A percentile compares a stretch with the other conserved stretches of the same genome.
Evolutionary conservation across 78 protist genomes (phyloP).

Genomic region (Dictyostelium discoideum): DNA sequence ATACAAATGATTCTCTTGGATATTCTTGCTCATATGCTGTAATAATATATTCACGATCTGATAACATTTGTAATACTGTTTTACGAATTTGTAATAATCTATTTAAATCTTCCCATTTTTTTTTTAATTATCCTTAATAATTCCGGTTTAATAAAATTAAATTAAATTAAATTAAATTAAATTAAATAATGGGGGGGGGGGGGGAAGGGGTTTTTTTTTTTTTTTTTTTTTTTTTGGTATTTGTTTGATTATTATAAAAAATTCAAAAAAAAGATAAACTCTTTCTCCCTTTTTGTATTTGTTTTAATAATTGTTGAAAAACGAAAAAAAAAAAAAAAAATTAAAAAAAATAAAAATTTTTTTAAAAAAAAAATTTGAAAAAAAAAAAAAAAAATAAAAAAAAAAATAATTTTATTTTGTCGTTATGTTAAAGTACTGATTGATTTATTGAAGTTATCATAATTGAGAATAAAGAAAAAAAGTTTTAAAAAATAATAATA

Average conservation of each 20-base stretch:
- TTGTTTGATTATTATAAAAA: background rate
- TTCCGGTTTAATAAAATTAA: too few species aligned
- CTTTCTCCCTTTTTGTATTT: slow-evolving; percentile 1
- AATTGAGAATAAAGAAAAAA: too few species aligned
- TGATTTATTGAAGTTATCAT: too few species aligned
- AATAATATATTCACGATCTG: slow-evolving; percentile 85
- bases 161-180: too few species aligned
- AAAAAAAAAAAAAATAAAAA: background rate
- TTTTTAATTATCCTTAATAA: too few species aligned
- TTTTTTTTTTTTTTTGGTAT: background rate
- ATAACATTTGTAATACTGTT: slow-evolving; percentile 89
- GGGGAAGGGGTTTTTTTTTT: background rate
- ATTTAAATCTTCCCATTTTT: slow-evolving; percentile 66
- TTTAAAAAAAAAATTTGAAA: background rate
- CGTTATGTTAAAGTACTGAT: too few species aligned
- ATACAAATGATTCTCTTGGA: slow-evolving; percentile 49
- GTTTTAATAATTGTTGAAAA: background rate
- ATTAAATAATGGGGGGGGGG: too few species aligned
- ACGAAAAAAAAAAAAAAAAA: background rate
- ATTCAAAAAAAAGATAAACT: background rate
- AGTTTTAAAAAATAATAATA: too few species aligned
- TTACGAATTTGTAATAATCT: slow-evolving; percentile 65
- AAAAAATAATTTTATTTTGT: background rate
- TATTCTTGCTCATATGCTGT: slow-evolving; percentile 6
- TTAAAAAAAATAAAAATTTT: background rate